phyloP scores from a whole-genome alignment of 257 asterid species.

The Solanum clarkiae region DNA sequence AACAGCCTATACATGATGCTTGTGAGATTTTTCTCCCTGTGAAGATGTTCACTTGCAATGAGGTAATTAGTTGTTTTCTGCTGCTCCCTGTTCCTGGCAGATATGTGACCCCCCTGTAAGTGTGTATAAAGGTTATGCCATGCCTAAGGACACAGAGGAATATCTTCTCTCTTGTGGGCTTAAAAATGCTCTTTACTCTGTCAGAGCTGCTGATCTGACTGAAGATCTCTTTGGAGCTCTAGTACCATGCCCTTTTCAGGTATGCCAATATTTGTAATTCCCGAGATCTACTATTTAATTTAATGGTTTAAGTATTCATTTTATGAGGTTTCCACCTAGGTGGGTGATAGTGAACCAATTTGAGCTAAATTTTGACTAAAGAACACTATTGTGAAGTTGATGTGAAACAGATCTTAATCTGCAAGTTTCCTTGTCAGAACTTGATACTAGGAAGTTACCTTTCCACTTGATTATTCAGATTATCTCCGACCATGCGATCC shows the following conservation, averaged over 20 bases:
- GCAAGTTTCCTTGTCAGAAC: background rate
- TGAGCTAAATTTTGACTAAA: background rate
- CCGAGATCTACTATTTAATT: background rate
- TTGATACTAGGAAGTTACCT: background rate
- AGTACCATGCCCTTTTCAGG: constrained; percentile 60
- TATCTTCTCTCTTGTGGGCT: constrained; percentile 72
- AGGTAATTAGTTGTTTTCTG: background rate
- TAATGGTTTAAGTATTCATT: background rate
- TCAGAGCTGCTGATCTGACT: constrained; percentile 67
- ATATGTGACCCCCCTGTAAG: constrained; percentile 89
- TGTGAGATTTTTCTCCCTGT: background rate
- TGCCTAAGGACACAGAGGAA: constrained; percentile 82
- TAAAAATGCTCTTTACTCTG: constrained; percentile 73
- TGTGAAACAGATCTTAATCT: background rate
- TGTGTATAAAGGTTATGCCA: constrained; percentile 67
- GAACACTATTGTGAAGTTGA: background rate
- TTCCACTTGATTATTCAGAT: background rate
- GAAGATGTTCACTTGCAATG: background rate
- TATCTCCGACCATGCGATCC: background rate
- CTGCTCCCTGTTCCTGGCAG: constrained; percentile 23
- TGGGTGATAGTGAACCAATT: background rate
- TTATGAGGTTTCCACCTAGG: background rate
- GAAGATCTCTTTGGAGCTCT: constrained; percentile 75
- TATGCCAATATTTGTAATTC: constrained; percentile 3
- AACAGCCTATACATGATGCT: background rate